Conservation (phyloP, 2,329 filamentous ascomycete species). For the Fusarium anthophilum region DNA sequence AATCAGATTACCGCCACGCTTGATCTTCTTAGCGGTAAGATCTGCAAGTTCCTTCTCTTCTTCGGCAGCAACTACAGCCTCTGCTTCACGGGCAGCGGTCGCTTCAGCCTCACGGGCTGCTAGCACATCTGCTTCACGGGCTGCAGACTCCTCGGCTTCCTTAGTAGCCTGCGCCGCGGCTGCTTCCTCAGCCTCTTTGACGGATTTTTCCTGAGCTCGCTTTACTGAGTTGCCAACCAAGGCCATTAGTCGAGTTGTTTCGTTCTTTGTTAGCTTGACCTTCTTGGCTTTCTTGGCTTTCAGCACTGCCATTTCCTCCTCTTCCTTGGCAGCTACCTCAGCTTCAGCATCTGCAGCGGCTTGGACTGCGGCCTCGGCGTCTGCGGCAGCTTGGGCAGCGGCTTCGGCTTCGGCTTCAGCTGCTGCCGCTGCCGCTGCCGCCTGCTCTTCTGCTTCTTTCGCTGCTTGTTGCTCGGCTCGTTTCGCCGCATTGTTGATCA, state of each 20-base stretch:
- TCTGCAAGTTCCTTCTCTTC: constrained; percentile 41
- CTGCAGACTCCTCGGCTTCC: constrained; percentile 41
- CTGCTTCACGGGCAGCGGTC: constrained; percentile 38
- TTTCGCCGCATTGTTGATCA: constrained; percentile 23
- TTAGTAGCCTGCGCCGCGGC: constrained; percentile 25
- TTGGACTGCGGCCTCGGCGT: constrained; percentile 18
- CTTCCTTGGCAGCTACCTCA: constrained; percentile 36
- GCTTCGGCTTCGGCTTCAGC: constrained; percentile 33
- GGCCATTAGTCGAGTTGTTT: constrained; percentile 33
- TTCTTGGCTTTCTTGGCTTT: constrained; percentile 49
- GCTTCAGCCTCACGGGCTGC: constrained; percentile 27
- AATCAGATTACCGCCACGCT: constrained; percentile 34
- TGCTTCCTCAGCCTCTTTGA: constrained; percentile 31
- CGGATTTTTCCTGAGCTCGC: constrained; percentile 35
- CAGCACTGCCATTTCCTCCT: constrained; percentile 34
- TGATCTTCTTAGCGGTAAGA: constrained; percentile 36
- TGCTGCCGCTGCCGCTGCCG: constrained; percentile 15
- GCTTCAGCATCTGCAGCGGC: constrained; percentile 26
- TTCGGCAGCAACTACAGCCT: constrained; percentile 41
- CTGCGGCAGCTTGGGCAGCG: constrained; percentile 21
- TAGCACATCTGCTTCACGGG: constrained; percentile 27
- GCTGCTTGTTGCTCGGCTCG: constrained; percentile 25
- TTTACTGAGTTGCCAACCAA: constrained; percentile 34
- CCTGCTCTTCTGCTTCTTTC: constrained; percentile 31
- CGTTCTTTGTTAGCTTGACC: constrained; percentile 37